Evolutionary conservation across 805 yeast genomes (phyloP), one percentile per base, ranked within the genome.

Genomic region (Yarrowia yakushimensis): DNA sequence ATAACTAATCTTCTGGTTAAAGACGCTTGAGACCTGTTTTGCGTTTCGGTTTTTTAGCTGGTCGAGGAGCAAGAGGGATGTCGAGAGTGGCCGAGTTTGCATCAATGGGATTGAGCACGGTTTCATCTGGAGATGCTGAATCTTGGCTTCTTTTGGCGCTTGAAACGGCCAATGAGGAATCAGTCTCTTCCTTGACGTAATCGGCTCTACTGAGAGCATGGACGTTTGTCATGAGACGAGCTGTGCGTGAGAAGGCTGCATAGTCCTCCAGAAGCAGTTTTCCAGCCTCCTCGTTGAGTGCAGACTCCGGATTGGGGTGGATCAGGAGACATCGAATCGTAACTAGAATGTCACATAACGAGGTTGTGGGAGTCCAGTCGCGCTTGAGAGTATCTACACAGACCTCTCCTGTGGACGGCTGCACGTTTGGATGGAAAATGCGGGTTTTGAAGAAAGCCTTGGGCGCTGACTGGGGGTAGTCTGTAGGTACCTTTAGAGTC

Each of bases 401-500:
- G 2, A 71, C 73, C 57, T 70, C 74, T 2, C 74, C 74, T 2
- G 71, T 68, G 12, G 54, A 37, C 6, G 70, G 72, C 18, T 69
- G 69, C 25, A 71, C 73, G 42, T 71, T 71, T 18, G 74, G 74
- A 50, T 71, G 74, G 46, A 72, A 66, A 39, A 66, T 72, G 45
- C 65, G 65, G 17, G 69, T 67, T 31, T 64, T 66, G 65, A 81
- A 81, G 63, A 64, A 70, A 34, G 82, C 78, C 23, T 65, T 69
- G 1, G 84, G 84, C 1, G 84, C 82, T 8, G 67, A 64, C 17
- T 71, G 68, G 4, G 84, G 84, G 65, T 81, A 81, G 28, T 70
- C 72, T 1, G 64, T 30, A 12, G 76, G 72, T 4, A 79, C 74
- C 5, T 62, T 60, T 36, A 81, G 78, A 10, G 71, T 71, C 27